Evolutionary conservation across 2,329 filamentous ascomycete genomes (phyloP).

Genomic region (Hansfordia pulvinata): DNA sequence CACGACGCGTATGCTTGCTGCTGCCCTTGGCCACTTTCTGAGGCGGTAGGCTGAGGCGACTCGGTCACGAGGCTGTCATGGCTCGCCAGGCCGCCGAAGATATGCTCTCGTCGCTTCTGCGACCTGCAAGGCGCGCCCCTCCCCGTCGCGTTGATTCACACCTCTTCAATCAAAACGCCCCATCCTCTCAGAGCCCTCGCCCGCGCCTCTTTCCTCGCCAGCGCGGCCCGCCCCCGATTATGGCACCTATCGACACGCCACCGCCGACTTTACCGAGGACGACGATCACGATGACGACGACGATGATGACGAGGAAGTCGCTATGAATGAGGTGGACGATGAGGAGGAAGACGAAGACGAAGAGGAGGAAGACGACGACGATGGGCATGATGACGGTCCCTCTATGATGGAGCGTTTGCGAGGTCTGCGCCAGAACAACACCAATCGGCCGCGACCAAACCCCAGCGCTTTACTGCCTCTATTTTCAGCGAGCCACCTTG

Average conservation of each 20-base stretch:
- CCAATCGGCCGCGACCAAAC: slow-evolving; percentile 19
- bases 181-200: no score
- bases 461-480: slow-evolving; percentile 46
- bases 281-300: slow-evolving; percentile 38
- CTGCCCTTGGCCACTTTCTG: no score
- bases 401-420: slow-evolving; percentile 6
- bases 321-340: slow-evolving; percentile 11
- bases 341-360: slow-evolving; percentile 23
- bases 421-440: slow-evolving; percentile 19
- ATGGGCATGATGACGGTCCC: slow-evolving; percentile 13
- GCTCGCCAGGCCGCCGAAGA: no score
- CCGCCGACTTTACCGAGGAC: slow-evolving; percentile 51
- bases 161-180: no score
- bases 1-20: no score
- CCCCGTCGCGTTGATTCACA: no score
- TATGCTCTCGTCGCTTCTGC: no score
- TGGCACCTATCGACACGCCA: slow-evolving; percentile 42
- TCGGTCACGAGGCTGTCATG: no score
- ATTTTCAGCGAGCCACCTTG: slow-evolving; percentile 67
- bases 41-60: no score
- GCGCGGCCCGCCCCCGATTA: no score
- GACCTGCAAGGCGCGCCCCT: no score
- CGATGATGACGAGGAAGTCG: slow-evolving; percentile 21
- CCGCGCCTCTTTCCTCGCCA: no score
- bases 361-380: slow-evolving; percentile 11